These are phyloP conservation scores for Dryadomyces quercus-mongolicae DNA, from an alignment of 2,329 filamentous ascomycete genomes.

Conservation along the genomic window DNA sequence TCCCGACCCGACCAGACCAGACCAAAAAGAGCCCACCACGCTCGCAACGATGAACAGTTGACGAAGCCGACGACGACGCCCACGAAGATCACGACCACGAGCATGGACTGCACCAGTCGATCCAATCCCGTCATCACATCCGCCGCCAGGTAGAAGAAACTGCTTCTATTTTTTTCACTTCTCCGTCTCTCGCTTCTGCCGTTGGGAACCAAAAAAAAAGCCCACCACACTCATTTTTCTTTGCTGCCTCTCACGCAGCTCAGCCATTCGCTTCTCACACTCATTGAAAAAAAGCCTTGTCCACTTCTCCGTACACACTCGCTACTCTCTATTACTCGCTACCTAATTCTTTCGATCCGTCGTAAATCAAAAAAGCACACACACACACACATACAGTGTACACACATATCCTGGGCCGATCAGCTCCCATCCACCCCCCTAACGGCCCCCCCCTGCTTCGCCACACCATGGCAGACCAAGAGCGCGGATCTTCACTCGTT, in stretches of 20 bases:
- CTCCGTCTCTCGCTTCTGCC: slow-evolving; percentile 9
- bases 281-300: no score
- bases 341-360: no score
- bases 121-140: background rate
- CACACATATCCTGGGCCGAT: background rate
- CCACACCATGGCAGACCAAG: slow-evolving; percentile 32
- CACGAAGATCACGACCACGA: slow-evolving; percentile 11
- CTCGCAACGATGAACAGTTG: background rate
- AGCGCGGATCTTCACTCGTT: slow-evolving; percentile 35
- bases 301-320: no score
- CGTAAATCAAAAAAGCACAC: no score
- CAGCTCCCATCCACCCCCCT: background rate
- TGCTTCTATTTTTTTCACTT: background rate
- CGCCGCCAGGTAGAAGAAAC: background rate
- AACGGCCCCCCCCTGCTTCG: slow-evolving; percentile 14
- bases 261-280: no score
- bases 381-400: background rate
- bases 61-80: slow-evolving; percentile 11
- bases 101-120: slow-evolving; percentile 14
- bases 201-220: no score
- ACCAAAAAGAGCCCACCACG: no score
- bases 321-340: no score
- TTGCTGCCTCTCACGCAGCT: background rate
- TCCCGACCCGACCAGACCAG: no score
- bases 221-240: background rate